Evolutionary conservation across 106 monocot genomes (phyloP).

Genomic region (Posidonia australis): DNA sequence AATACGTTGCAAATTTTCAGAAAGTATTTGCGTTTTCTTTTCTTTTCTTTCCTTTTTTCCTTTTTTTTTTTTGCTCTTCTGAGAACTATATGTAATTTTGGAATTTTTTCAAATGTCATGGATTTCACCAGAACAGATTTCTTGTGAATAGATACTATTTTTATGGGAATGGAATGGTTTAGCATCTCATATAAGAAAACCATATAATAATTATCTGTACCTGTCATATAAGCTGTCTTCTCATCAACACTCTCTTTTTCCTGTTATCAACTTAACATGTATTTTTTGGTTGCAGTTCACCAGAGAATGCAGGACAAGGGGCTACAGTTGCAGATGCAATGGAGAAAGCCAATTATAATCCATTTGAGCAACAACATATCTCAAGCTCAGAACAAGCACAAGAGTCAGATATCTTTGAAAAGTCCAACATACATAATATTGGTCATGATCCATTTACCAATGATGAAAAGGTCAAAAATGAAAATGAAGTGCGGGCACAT

Average conservation of each 20-base stretch:
- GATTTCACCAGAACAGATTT: too few species aligned
- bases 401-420: constrained; percentile 41
- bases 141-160: too few species aligned
- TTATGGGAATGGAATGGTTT: too few species aligned
- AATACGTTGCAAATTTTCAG: too few species aligned
- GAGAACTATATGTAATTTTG: too few species aligned
- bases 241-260: background rate
- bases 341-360: constrained; percentile 20
- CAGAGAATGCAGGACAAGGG: constrained; percentile 19
- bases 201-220: background rate
- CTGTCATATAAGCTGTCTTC: background rate
- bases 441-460: constrained; percentile 24
- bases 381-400: constrained; percentile 15
- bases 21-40: too few species aligned
- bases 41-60: too few species aligned
- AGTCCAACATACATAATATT: constrained; percentile 25
- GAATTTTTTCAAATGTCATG: too few species aligned
- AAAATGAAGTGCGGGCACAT: constrained; percentile 30
- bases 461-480: constrained; percentile 25
- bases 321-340: background rate
- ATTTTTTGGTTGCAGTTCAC: constrained; percentile 33
- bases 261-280: background rate
- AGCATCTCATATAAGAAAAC: background rate
- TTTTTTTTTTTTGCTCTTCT: too few species aligned
- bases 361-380: constrained; percentile 26